phyloP scores from a whole-genome alignment of 305 asterid genomes.

The Monarda citriodora region DNA sequence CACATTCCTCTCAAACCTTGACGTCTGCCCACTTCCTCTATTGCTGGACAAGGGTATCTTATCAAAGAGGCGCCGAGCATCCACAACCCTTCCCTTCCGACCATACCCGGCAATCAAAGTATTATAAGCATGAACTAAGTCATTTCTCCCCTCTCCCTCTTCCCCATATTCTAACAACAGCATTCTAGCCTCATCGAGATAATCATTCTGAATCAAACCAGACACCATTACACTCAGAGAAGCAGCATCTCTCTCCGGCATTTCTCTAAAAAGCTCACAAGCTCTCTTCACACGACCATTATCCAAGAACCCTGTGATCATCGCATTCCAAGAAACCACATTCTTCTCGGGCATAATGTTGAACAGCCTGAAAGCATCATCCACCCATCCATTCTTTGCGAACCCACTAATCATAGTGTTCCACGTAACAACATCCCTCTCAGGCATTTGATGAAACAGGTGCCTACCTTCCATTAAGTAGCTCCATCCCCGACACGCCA shows the following conservation, averaged over 20 bases:
- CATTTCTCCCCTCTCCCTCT: conserved; percentile 26
- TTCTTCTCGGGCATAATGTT: conserved; percentile 58
- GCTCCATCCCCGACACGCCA: conserved; percentile 50
- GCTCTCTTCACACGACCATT: conserved; percentile 63
- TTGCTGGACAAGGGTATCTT: conserved; percentile 37
- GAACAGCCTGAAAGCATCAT: conserved; percentile 63
- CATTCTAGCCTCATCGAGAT: conserved; percentile 64
- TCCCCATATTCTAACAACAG: conserved; percentile 41
- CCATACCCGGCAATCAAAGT: conserved; percentile 91
- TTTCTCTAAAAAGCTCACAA: conserved; percentile 49
- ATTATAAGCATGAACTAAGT: conserved; percentile 71
- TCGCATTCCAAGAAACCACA: conserved; percentile 79
- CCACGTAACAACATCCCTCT: conserved; percentile 67
- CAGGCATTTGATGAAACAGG: conserved; percentile 74
- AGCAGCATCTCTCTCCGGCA: conserved; percentile 73
- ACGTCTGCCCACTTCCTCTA: conserved; percentile 17
- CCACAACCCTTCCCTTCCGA: conserved; percentile 65
- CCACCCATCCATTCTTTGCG: conserved; percentile 65
- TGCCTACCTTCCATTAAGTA: conserved; percentile 51
- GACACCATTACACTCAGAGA: conserved; percentile 69
- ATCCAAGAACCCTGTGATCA: conserved; percentile 69
- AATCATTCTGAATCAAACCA: conserved; percentile 63
- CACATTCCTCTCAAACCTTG: conserved; percentile 49
- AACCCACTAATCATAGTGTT: conserved; percentile 90
- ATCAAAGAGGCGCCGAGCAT: conserved; percentile 70